Percentiles rank a stretch among this genome's conserved stretches.
Evolutionary conservation across 2,329 filamentous ascomycete genomes (phyloP).

Genomic region (Colletotrichum cordylinicola): DNA sequence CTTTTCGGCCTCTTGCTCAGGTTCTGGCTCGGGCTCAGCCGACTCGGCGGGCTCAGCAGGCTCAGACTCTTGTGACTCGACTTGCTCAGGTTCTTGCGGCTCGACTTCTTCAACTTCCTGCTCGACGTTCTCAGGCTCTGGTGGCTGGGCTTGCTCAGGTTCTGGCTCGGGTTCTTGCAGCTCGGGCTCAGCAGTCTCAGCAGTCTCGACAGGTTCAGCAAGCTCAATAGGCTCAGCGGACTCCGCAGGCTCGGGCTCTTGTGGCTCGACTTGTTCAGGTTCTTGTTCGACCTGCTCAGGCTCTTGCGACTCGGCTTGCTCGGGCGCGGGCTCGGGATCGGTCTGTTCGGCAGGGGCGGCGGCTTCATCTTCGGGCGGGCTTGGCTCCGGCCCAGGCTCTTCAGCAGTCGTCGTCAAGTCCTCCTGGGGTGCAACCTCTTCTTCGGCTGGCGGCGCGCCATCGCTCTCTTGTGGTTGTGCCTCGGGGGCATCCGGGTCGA

Average conservation of each 20-base stretch:
- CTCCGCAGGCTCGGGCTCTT: not conserved
- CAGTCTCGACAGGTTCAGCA: not conserved
- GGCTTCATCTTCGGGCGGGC: not conserved
- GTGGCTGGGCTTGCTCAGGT: not conserved
- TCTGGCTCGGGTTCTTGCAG: not conserved
- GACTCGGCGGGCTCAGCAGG: not conserved
- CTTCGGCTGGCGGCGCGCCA: not conserved
- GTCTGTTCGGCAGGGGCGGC: not conserved
- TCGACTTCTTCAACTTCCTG: conserved; percentile 3
- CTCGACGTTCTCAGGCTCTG: conserved; percentile 1
- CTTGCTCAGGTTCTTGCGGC: not conserved
- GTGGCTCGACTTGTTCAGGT: not conserved
- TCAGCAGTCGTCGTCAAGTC: not conserved
- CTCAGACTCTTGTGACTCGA: not conserved
- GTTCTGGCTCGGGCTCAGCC: not conserved
- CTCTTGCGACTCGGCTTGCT: not conserved
- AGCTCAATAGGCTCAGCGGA: not conserved
- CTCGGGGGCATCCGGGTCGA: not conserved
- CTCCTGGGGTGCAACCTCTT: not conserved
- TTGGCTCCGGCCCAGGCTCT: not conserved
- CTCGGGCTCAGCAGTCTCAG: conserved; percentile 4
- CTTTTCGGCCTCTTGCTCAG: not conserved
- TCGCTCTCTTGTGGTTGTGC: not conserved
- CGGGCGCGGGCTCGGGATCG: not conserved
- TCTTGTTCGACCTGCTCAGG: not conserved